These are phyloP conservation scores for Plasmodiophora brassicae DNA, from an alignment of 208 protist genomes.

Conservation along the genomic window DNA sequence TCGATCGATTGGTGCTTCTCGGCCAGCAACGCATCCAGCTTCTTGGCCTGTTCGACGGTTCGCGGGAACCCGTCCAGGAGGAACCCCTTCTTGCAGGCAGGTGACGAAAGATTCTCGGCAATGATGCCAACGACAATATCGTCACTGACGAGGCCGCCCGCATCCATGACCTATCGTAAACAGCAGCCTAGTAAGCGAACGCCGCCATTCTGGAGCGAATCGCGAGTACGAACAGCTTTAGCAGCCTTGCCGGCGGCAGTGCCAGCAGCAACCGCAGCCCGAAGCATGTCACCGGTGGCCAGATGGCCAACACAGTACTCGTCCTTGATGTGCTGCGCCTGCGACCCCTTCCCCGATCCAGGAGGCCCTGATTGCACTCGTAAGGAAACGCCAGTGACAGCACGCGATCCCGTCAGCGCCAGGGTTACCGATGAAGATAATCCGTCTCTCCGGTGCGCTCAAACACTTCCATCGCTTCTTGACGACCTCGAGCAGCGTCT, in stretches of 20 bases:
- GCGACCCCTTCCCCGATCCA: conserved; percentile 48
- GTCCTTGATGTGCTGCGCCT: conserved; percentile 45
- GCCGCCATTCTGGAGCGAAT: neutral
- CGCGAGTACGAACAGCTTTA: neutral
- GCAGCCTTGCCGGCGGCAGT: conserved; percentile 43
- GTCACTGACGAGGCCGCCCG: conserved; percentile 48
- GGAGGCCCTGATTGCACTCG: conserved; percentile 10
- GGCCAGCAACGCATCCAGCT: conserved; percentile 41
- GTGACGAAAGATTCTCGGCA: conserved; percentile 36
- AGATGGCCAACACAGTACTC: conserved; percentile 48
- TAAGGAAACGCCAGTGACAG: neutral
- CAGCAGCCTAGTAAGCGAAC: neutral
- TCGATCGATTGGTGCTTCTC: conserved; percentile 30
- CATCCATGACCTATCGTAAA: conserved; percentile 40
- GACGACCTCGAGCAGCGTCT: conserved; percentile 26
- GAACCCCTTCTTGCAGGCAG: conserved; percentile 45
- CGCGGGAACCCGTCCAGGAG: conserved; percentile 59
- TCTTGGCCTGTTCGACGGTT: conserved; percentile 52
- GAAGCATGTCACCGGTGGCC: conserved; percentile 59
- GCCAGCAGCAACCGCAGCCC: conserved; percentile 48
- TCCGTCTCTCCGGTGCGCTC: conserved; percentile 25
- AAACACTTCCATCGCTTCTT: conserved; percentile 20
- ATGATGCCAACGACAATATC: conserved; percentile 53
- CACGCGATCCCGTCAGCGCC: neutral
- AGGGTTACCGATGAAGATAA: conserved; percentile 32